Percentiles rank a stretch among this genome's conserved stretches.
phyloP scores from a whole-genome alignment of 2,329 filamentous ascomycete genomes.

The Alternaria sp. region DNA sequence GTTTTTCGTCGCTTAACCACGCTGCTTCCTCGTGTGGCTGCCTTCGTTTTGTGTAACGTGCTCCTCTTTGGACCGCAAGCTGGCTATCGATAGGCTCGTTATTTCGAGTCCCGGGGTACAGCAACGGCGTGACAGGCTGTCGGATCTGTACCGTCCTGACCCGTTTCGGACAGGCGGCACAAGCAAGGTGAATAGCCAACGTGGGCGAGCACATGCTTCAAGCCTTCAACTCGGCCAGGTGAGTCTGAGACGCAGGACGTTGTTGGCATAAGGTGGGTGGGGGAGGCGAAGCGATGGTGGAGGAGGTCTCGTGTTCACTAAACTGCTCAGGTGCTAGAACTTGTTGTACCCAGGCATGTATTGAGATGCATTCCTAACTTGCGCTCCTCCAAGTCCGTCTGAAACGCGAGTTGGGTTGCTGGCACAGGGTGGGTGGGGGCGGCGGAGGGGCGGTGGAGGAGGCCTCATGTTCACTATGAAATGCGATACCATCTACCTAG shows the following conservation, averaged over 20 bases:
- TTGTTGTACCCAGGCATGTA: neutral
- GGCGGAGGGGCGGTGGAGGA: neutral
- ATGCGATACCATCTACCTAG: neutral
- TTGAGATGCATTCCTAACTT: neutral
- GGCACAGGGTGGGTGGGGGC: no score
- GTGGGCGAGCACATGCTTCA: neutral
- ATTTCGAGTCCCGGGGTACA: neutral
- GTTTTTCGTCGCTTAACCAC: slow-evolving; percentile 3
- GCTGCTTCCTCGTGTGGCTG: slow-evolving; percentile 16
- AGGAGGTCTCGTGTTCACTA: neutral
- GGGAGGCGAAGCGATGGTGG: neutral
- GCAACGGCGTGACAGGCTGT: neutral
- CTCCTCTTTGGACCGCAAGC: neutral
- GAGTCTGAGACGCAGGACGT: neutral
- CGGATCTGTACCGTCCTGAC: neutral
- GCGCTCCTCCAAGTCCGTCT: neutral
- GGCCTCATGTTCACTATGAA: neutral
- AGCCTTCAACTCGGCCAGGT: neutral
- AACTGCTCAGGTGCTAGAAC: no score
- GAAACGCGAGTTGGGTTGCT: no score
- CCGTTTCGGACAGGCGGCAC: neutral
- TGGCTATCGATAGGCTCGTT: slow-evolving; percentile 1
- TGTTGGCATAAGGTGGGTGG: neutral
- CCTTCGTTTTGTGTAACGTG: neutral
- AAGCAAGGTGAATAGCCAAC: neutral